phyloP scores from a whole-genome alignment of 2,329 filamentous ascomycete genomes.

The Colletotrichum cuscutae region DNA sequence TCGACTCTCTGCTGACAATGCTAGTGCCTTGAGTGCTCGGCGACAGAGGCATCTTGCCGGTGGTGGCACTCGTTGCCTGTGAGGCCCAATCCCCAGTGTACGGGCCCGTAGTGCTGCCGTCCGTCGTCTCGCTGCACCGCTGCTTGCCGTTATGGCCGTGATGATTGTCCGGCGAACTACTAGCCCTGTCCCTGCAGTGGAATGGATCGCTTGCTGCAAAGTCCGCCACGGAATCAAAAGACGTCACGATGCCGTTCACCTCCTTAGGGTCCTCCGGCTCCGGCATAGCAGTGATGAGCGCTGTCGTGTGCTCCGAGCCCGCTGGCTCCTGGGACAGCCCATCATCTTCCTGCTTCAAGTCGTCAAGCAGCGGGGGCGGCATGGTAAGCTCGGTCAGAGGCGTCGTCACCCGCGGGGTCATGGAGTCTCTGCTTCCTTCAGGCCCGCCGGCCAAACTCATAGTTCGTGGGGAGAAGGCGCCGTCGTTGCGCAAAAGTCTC shows the following conservation, averaged over 20 bases:
- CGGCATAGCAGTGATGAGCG: conserved; percentile 46
- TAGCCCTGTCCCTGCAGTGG: conserved; percentile 45
- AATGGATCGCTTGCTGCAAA: conserved; percentile 63
- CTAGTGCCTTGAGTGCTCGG: conserved; percentile 74
- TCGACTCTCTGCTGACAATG: conserved; percentile 69
- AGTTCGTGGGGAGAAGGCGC: conserved; percentile 56
- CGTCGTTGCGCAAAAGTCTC: conserved; percentile 49
- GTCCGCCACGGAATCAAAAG: conserved; percentile 59
- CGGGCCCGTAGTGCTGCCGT: conserved; percentile 65
- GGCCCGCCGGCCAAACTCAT: conserved; percentile 50
- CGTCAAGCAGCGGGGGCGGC: conserved; percentile 35
- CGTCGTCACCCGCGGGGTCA: conserved; percentile 30
- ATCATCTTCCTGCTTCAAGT: conserved; percentile 39
- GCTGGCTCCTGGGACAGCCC: conserved; percentile 41
- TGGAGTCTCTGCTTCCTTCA: conserved; percentile 20
- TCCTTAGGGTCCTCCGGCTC: conserved; percentile 50
- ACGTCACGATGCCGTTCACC: conserved; percentile 54
- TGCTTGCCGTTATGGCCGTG: conserved; percentile 59
- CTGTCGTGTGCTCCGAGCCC: conserved; percentile 42
- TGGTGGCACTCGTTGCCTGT: conserved; percentile 71
- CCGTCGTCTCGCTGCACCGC: conserved; percentile 70
- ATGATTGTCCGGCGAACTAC: conserved; percentile 47
- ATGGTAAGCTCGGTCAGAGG: conserved; percentile 31
- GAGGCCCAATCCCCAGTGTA: conserved; percentile 70
- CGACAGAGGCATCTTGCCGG: conserved; percentile 71